Percentiles rank a stretch among this genome's conserved stretches.
These are phyloP conservation scores for Fusarium subtropicale DNA, from an alignment of 2,329 filamentous ascomycete genomes.

Conservation along the genomic window DNA sequence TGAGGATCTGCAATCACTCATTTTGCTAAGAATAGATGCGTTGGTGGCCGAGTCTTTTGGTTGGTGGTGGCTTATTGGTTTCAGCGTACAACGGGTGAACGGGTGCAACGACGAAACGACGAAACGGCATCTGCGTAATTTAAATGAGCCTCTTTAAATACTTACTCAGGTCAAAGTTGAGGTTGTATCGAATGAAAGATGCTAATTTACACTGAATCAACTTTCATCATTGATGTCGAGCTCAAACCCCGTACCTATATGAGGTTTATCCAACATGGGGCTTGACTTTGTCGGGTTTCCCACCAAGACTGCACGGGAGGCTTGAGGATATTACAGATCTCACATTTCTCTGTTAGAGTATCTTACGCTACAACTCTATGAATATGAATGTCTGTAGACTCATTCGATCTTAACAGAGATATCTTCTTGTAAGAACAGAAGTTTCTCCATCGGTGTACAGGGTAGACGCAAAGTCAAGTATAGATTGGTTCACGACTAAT, in stretches of 20 bases:
- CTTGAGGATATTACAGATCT: neutral
- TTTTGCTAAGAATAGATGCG: slow-evolving; percentile 27
- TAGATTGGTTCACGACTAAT: neutral
- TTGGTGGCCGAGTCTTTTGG: slow-evolving; percentile 1
- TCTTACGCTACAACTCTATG: neutral
- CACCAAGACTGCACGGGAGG: neutral
- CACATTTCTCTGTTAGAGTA: neutral
- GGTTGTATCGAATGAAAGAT: neutral
- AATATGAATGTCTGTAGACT: too few relatives aligned
- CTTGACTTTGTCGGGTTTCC: neutral
- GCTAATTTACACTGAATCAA: neutral
- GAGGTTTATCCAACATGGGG: neutral
- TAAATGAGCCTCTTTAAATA: neutral
- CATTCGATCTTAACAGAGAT: too few relatives aligned
- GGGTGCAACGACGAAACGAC: neutral
- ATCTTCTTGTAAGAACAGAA: too few relatives aligned
- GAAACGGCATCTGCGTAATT: slow-evolving; percentile 1
- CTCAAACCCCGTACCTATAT: neutral
- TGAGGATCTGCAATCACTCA: neutral
- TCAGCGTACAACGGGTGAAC: neutral
- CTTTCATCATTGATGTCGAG: too few relatives aligned
- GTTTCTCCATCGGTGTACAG: neutral
- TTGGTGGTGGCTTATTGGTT: neutral
- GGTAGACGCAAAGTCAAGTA: neutral
- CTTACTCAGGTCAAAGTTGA: slow-evolving; percentile 1